Evolutionary conservation across 768 basidiomycete species (phyloP).

Genomic region (Boletus subparvulus): DNA sequence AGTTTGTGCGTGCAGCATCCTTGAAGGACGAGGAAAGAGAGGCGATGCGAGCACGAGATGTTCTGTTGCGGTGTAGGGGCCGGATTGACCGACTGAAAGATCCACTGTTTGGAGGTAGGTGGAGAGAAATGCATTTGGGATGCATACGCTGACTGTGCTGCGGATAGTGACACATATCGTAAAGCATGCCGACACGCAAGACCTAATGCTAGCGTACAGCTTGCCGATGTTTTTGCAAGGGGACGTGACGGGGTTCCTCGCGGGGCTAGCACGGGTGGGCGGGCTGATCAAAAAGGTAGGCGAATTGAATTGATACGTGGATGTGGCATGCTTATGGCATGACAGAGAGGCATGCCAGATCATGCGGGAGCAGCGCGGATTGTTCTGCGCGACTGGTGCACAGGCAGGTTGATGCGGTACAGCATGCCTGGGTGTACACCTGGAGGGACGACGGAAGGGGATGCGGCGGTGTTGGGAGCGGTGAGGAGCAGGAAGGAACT

Average conservation of each 20-base stretch:
- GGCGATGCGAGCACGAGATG: constrained; percentile 52
- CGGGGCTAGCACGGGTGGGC: constrained; percentile 70
- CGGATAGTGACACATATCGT: constrained; percentile 65
- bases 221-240: constrained; percentile 75
- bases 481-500: constrained; percentile 64
- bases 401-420: constrained; percentile 71
- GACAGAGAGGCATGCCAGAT: constrained; percentile 71
- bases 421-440: constrained; percentile 47
- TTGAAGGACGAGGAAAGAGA: constrained; percentile 34
- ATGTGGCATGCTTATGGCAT: constrained; percentile 11
- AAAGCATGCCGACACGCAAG: constrained; percentile 65
- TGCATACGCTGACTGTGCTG: constrained; percentile 15
- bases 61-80: constrained; percentile 76
- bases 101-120: constrained; percentile 65
- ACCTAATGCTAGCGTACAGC: constrained; percentile 87
- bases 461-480: constrained; percentile 49
- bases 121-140: background rate
- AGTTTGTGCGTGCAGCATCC: constrained; percentile 42
- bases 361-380: constrained; percentile 71
- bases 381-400: constrained; percentile 83
- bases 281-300: constrained; percentile 76
- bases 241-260: constrained; percentile 70
- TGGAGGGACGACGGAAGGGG: constrained; percentile 29
- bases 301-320: background rate
- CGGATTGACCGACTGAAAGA: constrained; percentile 85